Evolutionary conservation across 495 filamentous ascomycete species (phyloP), one percentile per base, ranked within the genome.

Genomic region (Collariella sp.): DNA sequence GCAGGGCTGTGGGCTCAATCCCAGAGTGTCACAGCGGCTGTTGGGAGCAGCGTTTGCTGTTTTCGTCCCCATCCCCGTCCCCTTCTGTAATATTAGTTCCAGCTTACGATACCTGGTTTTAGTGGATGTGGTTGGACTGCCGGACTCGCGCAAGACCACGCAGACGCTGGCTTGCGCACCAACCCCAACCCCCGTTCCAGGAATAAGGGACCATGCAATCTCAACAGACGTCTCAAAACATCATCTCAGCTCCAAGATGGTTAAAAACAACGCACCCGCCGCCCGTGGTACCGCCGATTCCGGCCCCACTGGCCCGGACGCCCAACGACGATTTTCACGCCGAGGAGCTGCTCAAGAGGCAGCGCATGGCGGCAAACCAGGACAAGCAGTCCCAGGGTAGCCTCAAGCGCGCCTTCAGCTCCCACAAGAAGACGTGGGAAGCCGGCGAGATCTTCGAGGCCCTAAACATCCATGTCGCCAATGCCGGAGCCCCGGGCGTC

Each of bases 381-480:
- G 57, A 68, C 22, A 64, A 64, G 10, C 46, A 40, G 7, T 63
- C 63, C 11, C 70, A 72, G 48, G 67, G 64, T 18, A 53, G 63
- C 12, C 57, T 77, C 22, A 70, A 68, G 31, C 67, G 72, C 10
- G 73, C 70, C 5, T 76, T 78, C 39, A 67, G 70, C 2, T 68
- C 70, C 3, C 72, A 64, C 56, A 66, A 65, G n/a, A 76, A 75
- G 55, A 67, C 72, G 34, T 76, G 72, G 74, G 75, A 78, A 5
- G 61, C 71, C 26, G 68, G 66, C 38, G 73, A 78, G 50, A 68
- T 78, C 16, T 73, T 74, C 57, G 70, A 70, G 31, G 68, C 67
- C 23, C 70, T 78, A 35, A 54, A 68, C 20, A 62, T 62, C 38
- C 73, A 75, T 36, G 67, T 78, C 16, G 49, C 59, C 29, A 70